Base-by-base conservation (phyloP, 495 filamentous ascomycete genomes). In the Glonium stellatum region DNA sequence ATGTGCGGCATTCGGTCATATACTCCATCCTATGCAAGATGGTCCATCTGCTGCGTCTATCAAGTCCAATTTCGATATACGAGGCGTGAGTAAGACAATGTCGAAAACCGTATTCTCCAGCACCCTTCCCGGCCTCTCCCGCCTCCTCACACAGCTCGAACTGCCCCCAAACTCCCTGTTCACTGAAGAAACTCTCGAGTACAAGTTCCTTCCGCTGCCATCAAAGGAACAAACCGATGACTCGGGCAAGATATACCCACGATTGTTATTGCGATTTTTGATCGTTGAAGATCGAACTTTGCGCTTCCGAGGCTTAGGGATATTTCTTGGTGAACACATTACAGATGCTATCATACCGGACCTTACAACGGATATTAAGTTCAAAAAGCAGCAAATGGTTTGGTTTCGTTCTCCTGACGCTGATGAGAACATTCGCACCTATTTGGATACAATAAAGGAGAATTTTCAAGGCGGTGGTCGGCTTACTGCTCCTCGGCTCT, bases 321-420 rank as follows among this genome's bases (percentile, higher is more conserved):
- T 60, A 6, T 15, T 36, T 10, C 51, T 59, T 23, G 42, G 57
- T 8, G 47, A 65, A 18, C 42, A 50, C 9, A 15, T 53, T 6
- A 36, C 41, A 18, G 57, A 60, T 41, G 57, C 56, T 31, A 51
- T 57, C 19, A 42, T 65, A 11, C 62, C 62, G 0, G 47, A 65
- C 37, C 39, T 25, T 15, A 34, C 57, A 8, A 31, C 36, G n/a
- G 62, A 65, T 35, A 48, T 65, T 15, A 57, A 54, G 2, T 65
- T 60, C 54, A 25, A 36, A 15, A 18, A 42, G 18, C 22, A 22
- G 13, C 53, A 60, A 37, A 18, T 9, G 9, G 4, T 58, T 8
- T 36, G 46, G 6, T n/a, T 65, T 11, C n/a, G n/a, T 51, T 31
- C 4, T 23, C 6, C 48, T 15, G 15, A 22, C 0, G 6, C 5